phyloP scores from a whole-genome alignment of 176 grass and related monocot genomes.

The Aegilops longissima region DNA sequence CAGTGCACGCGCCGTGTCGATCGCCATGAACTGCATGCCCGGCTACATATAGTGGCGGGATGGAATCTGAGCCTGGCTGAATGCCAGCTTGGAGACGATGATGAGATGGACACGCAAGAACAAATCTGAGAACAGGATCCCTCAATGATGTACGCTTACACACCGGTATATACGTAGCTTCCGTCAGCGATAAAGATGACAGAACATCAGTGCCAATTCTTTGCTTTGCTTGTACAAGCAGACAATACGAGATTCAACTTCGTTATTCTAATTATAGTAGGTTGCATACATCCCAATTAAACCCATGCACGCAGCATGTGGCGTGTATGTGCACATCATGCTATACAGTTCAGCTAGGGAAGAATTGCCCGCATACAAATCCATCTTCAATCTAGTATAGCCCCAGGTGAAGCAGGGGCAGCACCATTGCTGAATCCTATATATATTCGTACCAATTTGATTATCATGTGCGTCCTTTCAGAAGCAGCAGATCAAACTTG shows the following conservation, averaged over 20 bases:
- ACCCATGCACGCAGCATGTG: too few species aligned
- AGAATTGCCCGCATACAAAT: too few species aligned
- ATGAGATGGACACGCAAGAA: constrained; percentile 34
- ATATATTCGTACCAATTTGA: too few species aligned
- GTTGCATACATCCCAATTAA: too few species aligned
- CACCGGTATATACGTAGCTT: constrained; percentile 18
- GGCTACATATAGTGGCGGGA: not conserved
- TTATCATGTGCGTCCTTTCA: too few species aligned
- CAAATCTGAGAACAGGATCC: not conserved
- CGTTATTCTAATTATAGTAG: too few species aligned
- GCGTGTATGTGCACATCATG: too few species aligned
- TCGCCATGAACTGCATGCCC: not conserved
- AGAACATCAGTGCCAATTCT: constrained; percentile 18
- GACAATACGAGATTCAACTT: not conserved
- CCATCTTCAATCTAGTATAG: too few species aligned
- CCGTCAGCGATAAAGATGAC: not conserved
- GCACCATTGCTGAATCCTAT: too few species aligned
- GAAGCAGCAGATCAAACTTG: constrained; percentile 16
- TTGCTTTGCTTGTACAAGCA: constrained; percentile 45
- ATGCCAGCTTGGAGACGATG: not conserved
- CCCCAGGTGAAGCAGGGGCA: too few species aligned
- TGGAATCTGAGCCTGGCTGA: not conserved
- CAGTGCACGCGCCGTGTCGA: not conserved
- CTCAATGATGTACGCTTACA: not conserved
- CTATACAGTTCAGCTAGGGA: too few species aligned